A percentile compares a stretch with the other conserved stretches of the same genome.
Conservation (phyloP, 2,329 filamentous ascomycete genomes). For the Penicillium paneum region DNA sequence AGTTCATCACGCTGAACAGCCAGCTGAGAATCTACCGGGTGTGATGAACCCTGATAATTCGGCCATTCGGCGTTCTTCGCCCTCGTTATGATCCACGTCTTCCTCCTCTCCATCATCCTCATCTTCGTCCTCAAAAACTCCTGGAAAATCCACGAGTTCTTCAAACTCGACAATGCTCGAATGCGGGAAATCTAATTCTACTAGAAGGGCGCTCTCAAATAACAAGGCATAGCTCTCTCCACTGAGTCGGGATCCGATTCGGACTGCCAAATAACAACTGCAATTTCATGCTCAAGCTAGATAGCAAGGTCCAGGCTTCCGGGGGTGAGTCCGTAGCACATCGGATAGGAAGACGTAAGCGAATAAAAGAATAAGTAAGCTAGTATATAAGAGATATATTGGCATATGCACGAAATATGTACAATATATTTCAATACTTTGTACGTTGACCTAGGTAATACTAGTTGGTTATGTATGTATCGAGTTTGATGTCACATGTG, state of each 20-base stretch:
- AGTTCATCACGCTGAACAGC: constrained; percentile 63
- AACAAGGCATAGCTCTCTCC: constrained; percentile 73
- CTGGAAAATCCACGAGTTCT: constrained; percentile 73
- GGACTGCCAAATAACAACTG: constrained; percentile 74
- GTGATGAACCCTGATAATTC: neutral
- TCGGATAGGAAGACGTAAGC: neutral
- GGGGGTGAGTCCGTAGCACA: constrained; percentile 1
- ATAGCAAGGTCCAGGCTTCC: constrained; percentile 78
- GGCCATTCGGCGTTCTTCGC: neutral
- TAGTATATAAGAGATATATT: neutral
- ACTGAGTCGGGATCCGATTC: constrained; percentile 65
- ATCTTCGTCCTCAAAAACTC: constrained; percentile 68
- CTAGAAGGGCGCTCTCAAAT: constrained; percentile 75
- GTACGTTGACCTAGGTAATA: neutral
- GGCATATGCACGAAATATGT: neutral
- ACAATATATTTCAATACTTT: neutral
- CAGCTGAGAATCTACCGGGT: neutral
- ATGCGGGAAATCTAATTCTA: constrained; percentile 76
- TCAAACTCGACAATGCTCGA: constrained; percentile 80
- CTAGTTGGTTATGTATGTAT: neutral
- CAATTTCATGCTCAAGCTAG: constrained; percentile 75
- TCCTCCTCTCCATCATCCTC: constrained; percentile 39
- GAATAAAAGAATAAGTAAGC: neutral
- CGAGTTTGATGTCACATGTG: constrained; percentile 3
- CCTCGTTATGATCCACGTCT: constrained; percentile 2